phyloP scores from a whole-genome alignment of 495 filamentous ascomycete genomes.

The Aspergillus cristatus region DNA sequence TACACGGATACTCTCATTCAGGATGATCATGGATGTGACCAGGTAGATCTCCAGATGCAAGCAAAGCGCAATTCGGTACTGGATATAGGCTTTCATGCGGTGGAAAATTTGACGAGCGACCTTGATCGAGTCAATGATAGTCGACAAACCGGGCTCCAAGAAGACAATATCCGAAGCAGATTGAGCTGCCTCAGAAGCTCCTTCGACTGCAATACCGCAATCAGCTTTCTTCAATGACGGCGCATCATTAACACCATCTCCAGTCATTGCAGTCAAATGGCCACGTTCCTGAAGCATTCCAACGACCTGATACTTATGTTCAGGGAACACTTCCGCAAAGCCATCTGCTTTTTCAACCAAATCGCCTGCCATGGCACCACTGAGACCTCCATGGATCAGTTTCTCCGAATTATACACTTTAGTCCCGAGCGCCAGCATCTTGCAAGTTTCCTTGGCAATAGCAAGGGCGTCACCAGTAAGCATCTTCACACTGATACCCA shows the following conservation, averaged over 20 bases:
- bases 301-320: slow-evolving; percentile 97
- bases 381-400: slow-evolving; percentile 60
- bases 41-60: slow-evolving; percentile 66
- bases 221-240: slow-evolving; percentile 95
- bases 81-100: slow-evolving; percentile 71
- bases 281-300: slow-evolving; percentile 95
- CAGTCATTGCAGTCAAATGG: slow-evolving; percentile 95
- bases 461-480: slow-evolving; percentile 67
- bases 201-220: slow-evolving; percentile 63
- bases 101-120: slow-evolving; percentile 70
- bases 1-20: slow-evolving; percentile 59
- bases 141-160: slow-evolving; percentile 63
- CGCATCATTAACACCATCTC: slow-evolving; percentile 96
- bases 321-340: slow-evolving; percentile 85
- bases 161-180: slow-evolving; percentile 70
- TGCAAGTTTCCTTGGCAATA: slow-evolving; percentile 70
- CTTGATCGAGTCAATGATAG: slow-evolving; percentile 67
- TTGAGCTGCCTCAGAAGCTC: slow-evolving; percentile 64
- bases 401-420: slow-evolving; percentile 68
- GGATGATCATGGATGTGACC: slow-evolving; percentile 63
- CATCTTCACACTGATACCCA: slow-evolving; percentile 70
- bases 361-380: slow-evolving; percentile 60
- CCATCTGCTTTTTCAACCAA: slow-evolving; percentile 65
- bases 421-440: slow-evolving; percentile 65
- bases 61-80: slow-evolving; percentile 69